phyloP scores from a whole-genome alignment of 805 yeast genomes.

The Wilhelminamyces savonicus region DNA sequence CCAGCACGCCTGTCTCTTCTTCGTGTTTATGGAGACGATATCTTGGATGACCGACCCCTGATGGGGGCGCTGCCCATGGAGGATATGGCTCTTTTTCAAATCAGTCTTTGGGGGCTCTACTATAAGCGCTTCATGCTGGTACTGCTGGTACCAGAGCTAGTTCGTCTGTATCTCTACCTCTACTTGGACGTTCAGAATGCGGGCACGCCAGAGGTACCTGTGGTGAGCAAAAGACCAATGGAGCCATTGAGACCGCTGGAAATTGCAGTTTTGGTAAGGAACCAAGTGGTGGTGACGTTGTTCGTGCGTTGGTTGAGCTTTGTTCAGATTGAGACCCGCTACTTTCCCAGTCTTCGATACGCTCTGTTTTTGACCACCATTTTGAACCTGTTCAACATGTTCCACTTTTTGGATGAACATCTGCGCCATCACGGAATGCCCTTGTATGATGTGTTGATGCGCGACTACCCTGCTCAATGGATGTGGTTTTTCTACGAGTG shows the following conservation, averaged over 20 bases:
- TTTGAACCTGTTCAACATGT: conserved; percentile 18
- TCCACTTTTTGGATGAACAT: conserved; percentile 10
- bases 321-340: conserved; percentile 17
- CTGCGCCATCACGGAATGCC: conserved; percentile 1
- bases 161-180: conserved; percentile 11
- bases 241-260: no score
- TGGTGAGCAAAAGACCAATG: no score
- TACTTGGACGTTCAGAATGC: conserved; percentile 7
- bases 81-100: no score
- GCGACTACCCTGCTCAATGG: conserved; percentile 6
- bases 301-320: conserved; percentile 21
- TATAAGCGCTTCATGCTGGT: conserved; percentile 11
- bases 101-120: conserved; percentile 13
- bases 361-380: conserved; percentile 20
- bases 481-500: conserved; percentile 12
- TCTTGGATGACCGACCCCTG: no score
- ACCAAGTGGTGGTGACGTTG: conserved; percentile 10
- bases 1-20: no score
- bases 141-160: conserved; percentile 7
- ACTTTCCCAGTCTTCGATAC: conserved; percentile 24
- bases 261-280: no score
- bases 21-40: no score
- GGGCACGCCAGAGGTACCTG: no score
- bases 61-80: no score
- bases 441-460: conserved; percentile 6